Conservation (phyloP, 345 rosid species). For the Sapria himalayana region DNA sequence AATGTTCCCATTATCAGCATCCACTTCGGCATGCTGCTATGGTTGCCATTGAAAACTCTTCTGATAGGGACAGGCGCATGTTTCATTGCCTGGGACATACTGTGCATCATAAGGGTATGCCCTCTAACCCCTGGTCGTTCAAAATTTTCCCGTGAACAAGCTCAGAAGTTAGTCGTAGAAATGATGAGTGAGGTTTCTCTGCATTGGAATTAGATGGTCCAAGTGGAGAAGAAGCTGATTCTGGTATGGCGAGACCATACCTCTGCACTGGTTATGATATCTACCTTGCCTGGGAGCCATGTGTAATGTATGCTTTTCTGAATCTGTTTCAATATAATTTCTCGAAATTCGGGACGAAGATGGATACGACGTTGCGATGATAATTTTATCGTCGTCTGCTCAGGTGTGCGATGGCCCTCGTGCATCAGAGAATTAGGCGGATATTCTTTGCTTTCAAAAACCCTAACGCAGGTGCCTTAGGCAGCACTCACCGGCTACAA, state of each 20-base stretch:
- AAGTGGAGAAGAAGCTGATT: conserved; percentile 7
- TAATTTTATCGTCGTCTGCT: too few species aligned
- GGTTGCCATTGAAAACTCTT: conserved; percentile 69
- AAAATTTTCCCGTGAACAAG: too few species aligned
- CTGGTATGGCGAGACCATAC: conserved; percentile 29
- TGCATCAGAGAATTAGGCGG: conserved; percentile 63
- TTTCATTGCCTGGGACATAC: conserved; percentile 18
- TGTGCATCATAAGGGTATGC: too few species aligned
- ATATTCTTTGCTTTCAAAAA: conserved; percentile 62
- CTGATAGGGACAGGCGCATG: conserved; percentile 48
- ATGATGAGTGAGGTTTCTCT: too few species aligned
- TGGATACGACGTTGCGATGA: too few species aligned
- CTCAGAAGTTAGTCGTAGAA: too few species aligned
- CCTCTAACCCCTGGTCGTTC: too few species aligned
- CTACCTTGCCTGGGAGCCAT: conserved; percentile 70
- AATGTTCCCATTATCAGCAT: conserved; percentile 26
- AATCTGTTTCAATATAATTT: neutral
- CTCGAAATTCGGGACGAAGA: neutral
- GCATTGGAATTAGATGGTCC: conserved; percentile 13
- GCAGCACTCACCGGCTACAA: conserved; percentile 57
- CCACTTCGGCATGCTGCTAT: conserved; percentile 66
- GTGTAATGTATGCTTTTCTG: conserved; percentile 46
- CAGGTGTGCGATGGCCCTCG: conserved; percentile 93
- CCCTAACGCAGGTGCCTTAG: conserved; percentile 41
- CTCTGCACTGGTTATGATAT: conserved; percentile 80